Percentiles rank a stretch among this genome's conserved stretches.
These are phyloP conservation scores for Thielaviopsis punctulata DNA, from an alignment of 2,329 filamentous ascomycete species.

Conservation along the genomic window DNA sequence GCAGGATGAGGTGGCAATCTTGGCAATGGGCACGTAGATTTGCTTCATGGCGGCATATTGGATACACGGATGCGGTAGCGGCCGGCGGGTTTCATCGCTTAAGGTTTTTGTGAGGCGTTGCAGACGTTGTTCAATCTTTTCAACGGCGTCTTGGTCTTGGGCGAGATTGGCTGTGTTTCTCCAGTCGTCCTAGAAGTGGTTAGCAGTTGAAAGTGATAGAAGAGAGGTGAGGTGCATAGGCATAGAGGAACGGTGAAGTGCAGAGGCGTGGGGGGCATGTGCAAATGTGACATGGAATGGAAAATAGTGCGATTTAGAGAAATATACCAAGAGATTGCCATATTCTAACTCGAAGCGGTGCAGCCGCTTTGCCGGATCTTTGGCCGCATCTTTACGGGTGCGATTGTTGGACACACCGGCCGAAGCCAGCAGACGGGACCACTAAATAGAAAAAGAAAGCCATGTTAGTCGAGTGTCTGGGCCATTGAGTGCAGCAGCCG, in stretches of 20 bases:
- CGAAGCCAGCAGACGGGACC: conserved; percentile 49
- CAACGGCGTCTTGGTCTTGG: conserved; percentile 42
- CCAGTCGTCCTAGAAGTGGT: conserved; percentile 28
- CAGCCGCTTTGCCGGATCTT: conserved; percentile 45
- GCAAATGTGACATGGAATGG: neutral
- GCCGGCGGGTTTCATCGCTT: conserved; percentile 74
- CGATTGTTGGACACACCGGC: conserved; percentile 38
- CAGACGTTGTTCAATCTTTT: conserved; percentile 43
- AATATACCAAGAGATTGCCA: conserved; percentile 37
- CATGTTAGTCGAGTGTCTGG: neutral
- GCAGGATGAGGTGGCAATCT: conserved; percentile 71
- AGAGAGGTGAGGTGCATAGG: neutral
- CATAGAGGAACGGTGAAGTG: neutral
- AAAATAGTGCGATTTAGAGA: neutral
- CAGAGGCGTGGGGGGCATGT: neutral
- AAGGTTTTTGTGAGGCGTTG: conserved; percentile 55
- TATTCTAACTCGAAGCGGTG: conserved; percentile 53
- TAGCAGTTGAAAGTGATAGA: neutral
- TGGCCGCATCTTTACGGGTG: conserved; percentile 41
- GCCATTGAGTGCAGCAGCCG: neutral
- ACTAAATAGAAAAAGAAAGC: conserved; percentile 24
- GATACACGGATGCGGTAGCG: conserved; percentile 81
- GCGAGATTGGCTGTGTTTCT: conserved; percentile 42
- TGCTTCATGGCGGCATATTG: conserved; percentile 71
- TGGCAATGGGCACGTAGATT: conserved; percentile 75